Percentiles rank a stretch among this genome's conserved stretches.
Evolutionary conservation across 169 alveolate species (phyloP).

Genomic region (Babesia sp.): DNA sequence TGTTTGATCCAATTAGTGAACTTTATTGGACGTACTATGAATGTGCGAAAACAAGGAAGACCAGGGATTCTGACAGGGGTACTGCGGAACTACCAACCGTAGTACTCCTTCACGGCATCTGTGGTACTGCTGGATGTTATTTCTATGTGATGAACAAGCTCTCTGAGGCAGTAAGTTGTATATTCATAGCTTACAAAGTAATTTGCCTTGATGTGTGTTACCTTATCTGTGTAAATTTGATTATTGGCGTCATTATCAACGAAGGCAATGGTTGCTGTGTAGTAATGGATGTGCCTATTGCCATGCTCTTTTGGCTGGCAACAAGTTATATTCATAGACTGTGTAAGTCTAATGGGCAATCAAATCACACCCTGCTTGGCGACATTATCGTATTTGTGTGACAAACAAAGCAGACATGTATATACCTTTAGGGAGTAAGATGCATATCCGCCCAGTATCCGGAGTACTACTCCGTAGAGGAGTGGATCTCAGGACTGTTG

Average conservation of each 20-base stretch:
- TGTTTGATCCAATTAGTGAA: slow-evolving; percentile 76
- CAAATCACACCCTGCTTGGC: too few species aligned
- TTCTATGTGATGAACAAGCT: slow-evolving; percentile 67
- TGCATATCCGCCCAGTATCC: slow-evolving; percentile 80
- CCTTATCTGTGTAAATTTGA: background rate
- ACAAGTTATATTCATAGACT: too few species aligned
- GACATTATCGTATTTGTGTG: too few species aligned
- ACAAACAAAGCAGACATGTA: too few species aligned
- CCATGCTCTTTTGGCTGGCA: too few species aligned
- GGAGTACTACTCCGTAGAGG: slow-evolving; percentile 69
- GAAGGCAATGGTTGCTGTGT: too few species aligned
- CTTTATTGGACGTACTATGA: slow-evolving; percentile 77
- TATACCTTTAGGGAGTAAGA: slow-evolving; percentile 70
- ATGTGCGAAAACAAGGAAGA: background rate
- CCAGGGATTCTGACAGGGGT: slow-evolving; percentile 25
- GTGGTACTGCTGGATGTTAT: slow-evolving; percentile 83
- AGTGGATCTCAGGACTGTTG: slow-evolving; percentile 73
- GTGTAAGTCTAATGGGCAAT: too few species aligned
- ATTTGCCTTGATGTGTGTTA: background rate
- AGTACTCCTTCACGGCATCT: slow-evolving; percentile 76
- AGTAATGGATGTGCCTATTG: too few species aligned
- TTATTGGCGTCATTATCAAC: too few species aligned
- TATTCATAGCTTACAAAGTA: background rate
- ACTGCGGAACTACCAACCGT: slow-evolving; percentile 32
- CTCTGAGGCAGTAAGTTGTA: slow-evolving; percentile 43